Percentiles rank a stretch among this genome's conserved stretches.
Conservation (phyloP, 2,329 filamentous ascomycete species). For the Macroventuria anomochaeta region DNA sequence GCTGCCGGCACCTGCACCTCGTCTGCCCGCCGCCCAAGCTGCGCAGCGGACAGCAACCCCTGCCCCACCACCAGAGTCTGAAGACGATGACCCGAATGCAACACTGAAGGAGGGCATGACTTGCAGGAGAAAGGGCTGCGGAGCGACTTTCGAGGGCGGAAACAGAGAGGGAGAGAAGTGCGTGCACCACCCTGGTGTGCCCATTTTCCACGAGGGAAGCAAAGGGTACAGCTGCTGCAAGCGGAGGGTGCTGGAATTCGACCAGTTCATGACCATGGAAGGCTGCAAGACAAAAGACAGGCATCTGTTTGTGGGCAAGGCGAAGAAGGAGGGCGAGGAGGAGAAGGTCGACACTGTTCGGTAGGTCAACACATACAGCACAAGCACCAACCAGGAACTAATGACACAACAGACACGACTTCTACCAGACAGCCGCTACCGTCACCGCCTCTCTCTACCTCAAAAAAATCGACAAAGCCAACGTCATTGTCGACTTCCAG, state of each 20-base stretch:
- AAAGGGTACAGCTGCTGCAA: constrained; percentile 99
- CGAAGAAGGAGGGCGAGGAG: constrained; percentile 71
- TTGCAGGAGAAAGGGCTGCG: constrained; percentile 82
- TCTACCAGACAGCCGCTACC: constrained; percentile 86
- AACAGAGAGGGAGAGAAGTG: constrained; percentile 74
- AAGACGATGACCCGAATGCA: constrained; percentile 81
- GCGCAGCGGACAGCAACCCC: constrained; percentile 34
- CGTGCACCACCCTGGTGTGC: constrained; percentile 84
- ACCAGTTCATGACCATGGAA: constrained; percentile 95
- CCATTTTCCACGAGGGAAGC: constrained; percentile 96
- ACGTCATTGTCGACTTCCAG: constrained; percentile 74
- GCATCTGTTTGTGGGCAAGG: constrained; percentile 85
- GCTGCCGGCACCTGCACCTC: constrained; percentile 41
- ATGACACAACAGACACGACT: constrained; percentile 70
- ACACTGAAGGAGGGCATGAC: constrained; percentile 75
- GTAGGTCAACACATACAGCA: constrained; percentile 50
- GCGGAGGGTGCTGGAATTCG: constrained; percentile 91
- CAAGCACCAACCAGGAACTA: not conserved
- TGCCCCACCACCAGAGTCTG: constrained; percentile 61
- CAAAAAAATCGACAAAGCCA: constrained; percentile 92
- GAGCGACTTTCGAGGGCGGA: constrained; percentile 64
- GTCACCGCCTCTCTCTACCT: constrained; percentile 93
- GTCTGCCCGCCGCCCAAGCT: constrained; percentile 41
- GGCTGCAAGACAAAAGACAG: constrained; percentile 82
- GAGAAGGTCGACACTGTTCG: constrained; percentile 80